Percentiles rank a stretch among this genome's conserved stretches.
These are phyloP conservation scores for Chaetomiaceae sp. DNA, from an alignment of 2,329 filamentous ascomycete species.

Conservation along the genomic window DNA sequence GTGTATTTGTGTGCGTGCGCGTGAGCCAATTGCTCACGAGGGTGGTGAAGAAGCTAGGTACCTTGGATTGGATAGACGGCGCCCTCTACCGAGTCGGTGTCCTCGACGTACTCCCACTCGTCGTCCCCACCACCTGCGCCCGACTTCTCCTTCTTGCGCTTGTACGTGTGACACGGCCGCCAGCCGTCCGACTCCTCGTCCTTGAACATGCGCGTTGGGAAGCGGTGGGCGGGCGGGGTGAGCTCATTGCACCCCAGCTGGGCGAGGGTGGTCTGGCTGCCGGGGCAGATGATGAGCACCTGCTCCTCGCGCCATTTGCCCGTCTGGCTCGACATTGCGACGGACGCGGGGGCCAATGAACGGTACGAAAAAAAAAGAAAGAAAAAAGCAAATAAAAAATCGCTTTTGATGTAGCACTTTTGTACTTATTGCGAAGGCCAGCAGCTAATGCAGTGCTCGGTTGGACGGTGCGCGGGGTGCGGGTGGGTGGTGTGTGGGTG, in stretches of 20 bases:
- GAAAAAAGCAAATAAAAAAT: too few species aligned
- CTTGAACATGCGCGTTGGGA: constrained; percentile 92
- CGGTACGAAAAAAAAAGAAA: too few species aligned
- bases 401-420: too few species aligned
- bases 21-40: not conserved
- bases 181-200: constrained; percentile 76
- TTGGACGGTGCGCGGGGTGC: not conserved
- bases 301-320: constrained; percentile 62
- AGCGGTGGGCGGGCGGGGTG: constrained; percentile 79
- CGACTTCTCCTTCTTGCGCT: constrained; percentile 33
- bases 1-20: not conserved
- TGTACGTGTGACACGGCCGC: constrained; percentile 72
- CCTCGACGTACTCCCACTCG: constrained; percentile 74
- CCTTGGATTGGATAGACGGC: constrained; percentile 80
- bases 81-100: constrained; percentile 79
- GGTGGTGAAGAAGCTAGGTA: constrained; percentile 29
- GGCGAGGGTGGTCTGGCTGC: constrained; percentile 84
- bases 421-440: too few species aligned
- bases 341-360: not conserved
- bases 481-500: too few species aligned
- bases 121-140: constrained; percentile 45
- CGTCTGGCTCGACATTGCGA: constrained; percentile 50
- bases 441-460: too few species aligned
- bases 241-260: constrained; percentile 88
- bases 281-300: constrained; percentile 69